These are phyloP conservation scores for Diaporthe aspalathi DNA, from an alignment of 2,329 filamentous ascomycete species.

Conservation along the genomic window DNA sequence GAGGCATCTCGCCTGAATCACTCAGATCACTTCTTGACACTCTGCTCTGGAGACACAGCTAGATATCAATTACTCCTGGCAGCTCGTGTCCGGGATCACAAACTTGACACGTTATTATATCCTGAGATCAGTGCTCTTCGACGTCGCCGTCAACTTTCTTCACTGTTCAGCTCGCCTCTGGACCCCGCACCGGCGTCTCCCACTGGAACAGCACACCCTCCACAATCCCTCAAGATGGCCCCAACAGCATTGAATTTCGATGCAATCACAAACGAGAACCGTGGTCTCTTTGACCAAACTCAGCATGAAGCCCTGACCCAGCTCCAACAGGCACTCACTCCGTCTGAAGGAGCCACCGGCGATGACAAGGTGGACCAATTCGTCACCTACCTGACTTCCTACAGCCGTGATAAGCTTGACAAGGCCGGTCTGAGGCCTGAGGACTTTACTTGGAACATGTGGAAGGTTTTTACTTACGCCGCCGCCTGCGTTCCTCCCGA, in stretches of 20 bases:
- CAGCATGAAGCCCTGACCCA: background rate
- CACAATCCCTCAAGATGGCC: background rate
- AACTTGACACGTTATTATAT: no score
- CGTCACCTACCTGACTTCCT: constrained; percentile 17
- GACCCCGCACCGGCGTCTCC: background rate
- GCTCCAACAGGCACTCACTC: background rate
- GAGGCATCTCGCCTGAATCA: no score
- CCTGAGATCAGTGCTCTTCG: background rate
- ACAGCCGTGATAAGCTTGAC: background rate
- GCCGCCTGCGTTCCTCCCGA: background rate
- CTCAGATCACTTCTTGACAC: background rate
- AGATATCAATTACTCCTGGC: background rate
- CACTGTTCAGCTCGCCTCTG: background rate
- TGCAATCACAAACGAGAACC: background rate
- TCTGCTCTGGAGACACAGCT: background rate
- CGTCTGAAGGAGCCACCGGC: background rate
- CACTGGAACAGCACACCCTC: background rate
- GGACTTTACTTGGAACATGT: background rate
- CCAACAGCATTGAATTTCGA: background rate
- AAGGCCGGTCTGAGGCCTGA: background rate
- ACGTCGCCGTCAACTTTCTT: background rate
- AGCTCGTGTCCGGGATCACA: background rate
- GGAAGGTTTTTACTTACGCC: background rate
- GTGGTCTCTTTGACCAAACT: background rate
- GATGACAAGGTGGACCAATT: background rate